Conservation (phyloP, 768 basidiomycete species). For the Suillus clintonianus region DNA sequence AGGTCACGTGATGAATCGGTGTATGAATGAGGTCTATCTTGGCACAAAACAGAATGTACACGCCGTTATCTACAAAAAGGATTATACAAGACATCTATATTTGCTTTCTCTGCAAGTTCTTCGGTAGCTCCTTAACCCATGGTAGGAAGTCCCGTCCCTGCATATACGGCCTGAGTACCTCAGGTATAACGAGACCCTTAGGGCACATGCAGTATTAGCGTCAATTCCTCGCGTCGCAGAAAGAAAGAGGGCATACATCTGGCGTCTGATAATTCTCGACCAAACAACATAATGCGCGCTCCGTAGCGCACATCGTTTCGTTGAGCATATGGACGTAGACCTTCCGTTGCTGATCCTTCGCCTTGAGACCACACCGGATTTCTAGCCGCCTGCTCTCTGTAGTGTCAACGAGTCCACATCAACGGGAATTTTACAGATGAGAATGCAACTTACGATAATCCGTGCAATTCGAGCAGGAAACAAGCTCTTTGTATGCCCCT, state of each 20-base stretch:
- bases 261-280: slow-evolving; percentile 99
- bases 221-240: slow-evolving; percentile 4
- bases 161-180: slow-evolving; percentile 93
- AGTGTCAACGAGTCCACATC: neutral
- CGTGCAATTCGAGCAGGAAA: slow-evolving; percentile 97
- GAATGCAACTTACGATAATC: slow-evolving; percentile 83
- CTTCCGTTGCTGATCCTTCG: slow-evolving; percentile 87
- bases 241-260: slow-evolving; percentile 57
- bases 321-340: slow-evolving; percentile 99
- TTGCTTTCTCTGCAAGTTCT: slow-evolving; percentile 75
- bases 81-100: slow-evolving; percentile 32
- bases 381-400: slow-evolving; percentile 92
- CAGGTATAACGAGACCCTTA: slow-evolving; percentile 89
- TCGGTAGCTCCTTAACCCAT: slow-evolving; percentile 81
- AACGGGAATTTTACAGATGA: neutral
- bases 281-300: slow-evolving; percentile 93
- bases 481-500: slow-evolving; percentile 93
- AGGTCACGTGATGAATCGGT: no score
- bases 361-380: slow-evolving; percentile 89
- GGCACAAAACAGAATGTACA: neutral
- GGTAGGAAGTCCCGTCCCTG: slow-evolving; percentile 89
- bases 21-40: no score
- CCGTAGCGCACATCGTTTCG: slow-evolving; percentile 95
- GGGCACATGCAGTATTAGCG: neutral
- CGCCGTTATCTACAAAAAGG: no score